Base-by-base conservation (phyloP, 768 basidiomycete genomes). In the Cyathus striatus region DNA sequence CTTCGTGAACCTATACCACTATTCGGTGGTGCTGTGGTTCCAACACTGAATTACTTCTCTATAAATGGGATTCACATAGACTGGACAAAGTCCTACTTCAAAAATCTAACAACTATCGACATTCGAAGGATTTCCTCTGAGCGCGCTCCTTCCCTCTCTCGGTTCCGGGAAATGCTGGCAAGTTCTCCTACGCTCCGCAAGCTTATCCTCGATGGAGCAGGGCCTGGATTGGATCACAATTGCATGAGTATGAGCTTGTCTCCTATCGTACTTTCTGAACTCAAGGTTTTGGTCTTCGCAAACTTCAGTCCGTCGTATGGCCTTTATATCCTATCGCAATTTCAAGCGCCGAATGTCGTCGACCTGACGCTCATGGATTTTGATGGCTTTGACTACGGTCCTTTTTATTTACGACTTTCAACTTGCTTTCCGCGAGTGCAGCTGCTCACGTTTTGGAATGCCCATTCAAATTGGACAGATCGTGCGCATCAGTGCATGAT, bases 21-120 rank as follows among this genome's bases (percentile, higher is more conserved):
- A 23, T 74, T 88, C 46, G 81, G 73, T 42, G 75, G 78, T 14
- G 70, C 62, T 1, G 47, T 49, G 7, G 64, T 77, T 1, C 69
- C 66, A 6, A 55, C 56, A n/a, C 61, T 88, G 7, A 60, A 62
- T 22, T 69, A 76, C 50, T 51, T 86, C 32, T 68, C 74, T 26
- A 54, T 84, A 23, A 75, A 78, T 42, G 82, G 81, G 3, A 61
- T 87, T 22, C 68, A 79, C 47, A 61, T 86, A 46, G 71, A 86
- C 57, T 87, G 84, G 78, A 50, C 62, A 12, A 58, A 57, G 14
- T 69, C 79, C 42, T 58, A 40, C 22, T 54, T 83, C 6, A 51
- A 57, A 23, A 77, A 83, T 49, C 73, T 89, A n/a, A 71, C 71
- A 18, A 74, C 73, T 7, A 66, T 89, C 42, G 84, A 86, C 49